A percentile compares a stretch with the other conserved stretches of the same genome.
phyloP scores from a whole-genome alignment of 805 yeast genomes.

The Saccharomycopsis oosterbeekiorum region DNA sequence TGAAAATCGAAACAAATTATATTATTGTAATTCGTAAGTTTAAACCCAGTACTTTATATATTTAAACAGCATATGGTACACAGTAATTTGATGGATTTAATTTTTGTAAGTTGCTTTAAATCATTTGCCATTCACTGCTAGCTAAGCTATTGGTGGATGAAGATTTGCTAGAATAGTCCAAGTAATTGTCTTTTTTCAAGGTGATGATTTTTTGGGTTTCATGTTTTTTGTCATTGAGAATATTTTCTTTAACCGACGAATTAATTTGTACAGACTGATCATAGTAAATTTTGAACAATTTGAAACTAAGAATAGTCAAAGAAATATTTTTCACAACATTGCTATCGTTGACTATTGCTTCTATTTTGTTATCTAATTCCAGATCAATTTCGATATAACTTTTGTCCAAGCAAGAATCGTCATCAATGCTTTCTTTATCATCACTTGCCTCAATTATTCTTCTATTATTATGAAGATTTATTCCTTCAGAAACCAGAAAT shows the following conservation, averaged over 20 bases:
- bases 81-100: background rate
- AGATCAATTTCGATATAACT: constrained; percentile 9
- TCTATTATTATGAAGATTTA: background rate
- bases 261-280: constrained; percentile 4
- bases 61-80: too few species aligned
- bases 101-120: background rate
- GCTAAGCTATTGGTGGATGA: background rate
- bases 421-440: background rate
- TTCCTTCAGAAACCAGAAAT: background rate
- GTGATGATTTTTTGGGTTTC: background rate
- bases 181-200: background rate
- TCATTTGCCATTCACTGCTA: background rate
- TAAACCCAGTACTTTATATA: background rate
- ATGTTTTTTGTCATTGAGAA: background rate
- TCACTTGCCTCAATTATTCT: background rate
- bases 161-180: background rate
- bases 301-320: constrained; percentile 10
- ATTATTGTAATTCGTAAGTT: background rate
- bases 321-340: constrained; percentile 3
- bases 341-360: constrained; percentile 6
- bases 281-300: constrained; percentile 10
- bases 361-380: constrained; percentile 1
- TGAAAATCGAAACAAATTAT: too few species aligned
- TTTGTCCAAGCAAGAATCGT: constrained; percentile 3
- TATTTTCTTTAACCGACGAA: background rate